These are phyloP conservation scores for Coffea eugenioides DNA, from an alignment of 257 asterid genomes.

Conservation along the genomic window DNA sequence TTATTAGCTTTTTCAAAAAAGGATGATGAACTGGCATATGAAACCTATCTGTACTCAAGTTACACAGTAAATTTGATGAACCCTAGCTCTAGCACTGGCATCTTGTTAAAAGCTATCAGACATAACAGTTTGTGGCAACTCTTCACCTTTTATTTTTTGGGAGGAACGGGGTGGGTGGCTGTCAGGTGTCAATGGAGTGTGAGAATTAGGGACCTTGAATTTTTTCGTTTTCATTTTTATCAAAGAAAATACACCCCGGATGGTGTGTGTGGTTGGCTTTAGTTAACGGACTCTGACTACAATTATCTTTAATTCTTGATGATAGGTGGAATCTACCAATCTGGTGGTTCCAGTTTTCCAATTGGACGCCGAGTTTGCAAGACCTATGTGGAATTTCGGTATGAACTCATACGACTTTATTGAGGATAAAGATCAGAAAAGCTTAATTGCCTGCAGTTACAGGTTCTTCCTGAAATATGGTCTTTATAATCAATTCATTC, in stretches of 20 bases:
- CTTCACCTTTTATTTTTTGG: too few relatives aligned
- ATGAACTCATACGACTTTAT: conserved; percentile 75
- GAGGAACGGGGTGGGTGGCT: too few relatives aligned
- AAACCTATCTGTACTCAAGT: background rate
- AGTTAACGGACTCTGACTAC: background rate
- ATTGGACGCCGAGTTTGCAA: conserved; percentile 73
- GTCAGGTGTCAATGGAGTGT: background rate
- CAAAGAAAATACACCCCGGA: too few relatives aligned
- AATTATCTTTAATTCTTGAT: background rate
- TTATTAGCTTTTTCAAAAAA: background rate
- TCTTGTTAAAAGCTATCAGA: too few relatives aligned
- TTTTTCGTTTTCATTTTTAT: too few relatives aligned
- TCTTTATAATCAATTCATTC: background rate
- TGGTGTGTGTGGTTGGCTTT: background rate
- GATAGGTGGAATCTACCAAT: conserved; percentile 71
- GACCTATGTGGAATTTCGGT: conserved; percentile 87
- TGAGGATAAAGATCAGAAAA: conserved; percentile 36
- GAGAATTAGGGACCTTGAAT: background rate
- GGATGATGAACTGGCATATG: background rate
- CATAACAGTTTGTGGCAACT: too few relatives aligned
- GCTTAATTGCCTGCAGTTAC: conserved; percentile 75
- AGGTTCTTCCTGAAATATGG: conserved; percentile 39
- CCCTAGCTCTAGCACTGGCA: too few relatives aligned
- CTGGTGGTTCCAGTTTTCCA: conserved; percentile 67
- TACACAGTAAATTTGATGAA: background rate